Percentiles rank a stretch among this genome's conserved stretches.
These are phyloP conservation scores for Boletus reticulatus DNA, from an alignment of 768 basidiomycete species.

Conservation along the genomic window DNA sequence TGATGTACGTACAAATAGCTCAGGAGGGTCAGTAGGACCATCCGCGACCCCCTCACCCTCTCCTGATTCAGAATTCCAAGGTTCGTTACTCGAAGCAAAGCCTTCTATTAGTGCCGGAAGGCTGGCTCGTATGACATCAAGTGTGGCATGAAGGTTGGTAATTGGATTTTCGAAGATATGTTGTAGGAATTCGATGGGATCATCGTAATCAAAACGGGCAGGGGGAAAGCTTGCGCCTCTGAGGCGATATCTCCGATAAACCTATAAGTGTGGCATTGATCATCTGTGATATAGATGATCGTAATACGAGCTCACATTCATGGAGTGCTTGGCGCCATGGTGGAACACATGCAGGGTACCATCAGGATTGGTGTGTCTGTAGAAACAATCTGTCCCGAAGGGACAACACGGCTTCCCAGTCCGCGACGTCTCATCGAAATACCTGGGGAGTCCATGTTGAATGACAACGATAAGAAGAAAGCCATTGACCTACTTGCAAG, in stretches of 20 bases:
- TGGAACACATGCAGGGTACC: slow-evolving; percentile 58
- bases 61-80: slow-evolving; percentile 30
- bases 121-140: slow-evolving; percentile 33
- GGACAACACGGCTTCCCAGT: slow-evolving; percentile 59
- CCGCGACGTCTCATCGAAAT: slow-evolving; percentile 55
- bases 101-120: slow-evolving; percentile 32
- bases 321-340: slow-evolving; percentile 51
- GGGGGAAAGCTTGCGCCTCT: slow-evolving; percentile 22
- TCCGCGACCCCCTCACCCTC: slow-evolving; percentile 28
- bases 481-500: slow-evolving; percentile 54
- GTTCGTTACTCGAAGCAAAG: slow-evolving; percentile 10
- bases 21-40: slow-evolving; percentile 14
- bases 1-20: slow-evolving; percentile 22
- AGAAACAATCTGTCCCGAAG: slow-evolving; percentile 81
- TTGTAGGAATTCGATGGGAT: slow-evolving; percentile 43
- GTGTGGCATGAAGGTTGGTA: slow-evolving; percentile 43
- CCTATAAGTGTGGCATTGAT: slow-evolving; percentile 12
- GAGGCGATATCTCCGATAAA: slow-evolving; percentile 23
- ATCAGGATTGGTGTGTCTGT: slow-evolving; percentile 65
- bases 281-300: slow-evolving; percentile 24
- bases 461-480: background rate
- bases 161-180: slow-evolving; percentile 47
- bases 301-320: slow-evolving; percentile 47
- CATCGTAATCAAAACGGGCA: slow-evolving; percentile 30
- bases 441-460: slow-evolving; percentile 36